phyloP scores from a whole-genome alignment of 441 rosid genomes.

The Populus tomentosa region DNA sequence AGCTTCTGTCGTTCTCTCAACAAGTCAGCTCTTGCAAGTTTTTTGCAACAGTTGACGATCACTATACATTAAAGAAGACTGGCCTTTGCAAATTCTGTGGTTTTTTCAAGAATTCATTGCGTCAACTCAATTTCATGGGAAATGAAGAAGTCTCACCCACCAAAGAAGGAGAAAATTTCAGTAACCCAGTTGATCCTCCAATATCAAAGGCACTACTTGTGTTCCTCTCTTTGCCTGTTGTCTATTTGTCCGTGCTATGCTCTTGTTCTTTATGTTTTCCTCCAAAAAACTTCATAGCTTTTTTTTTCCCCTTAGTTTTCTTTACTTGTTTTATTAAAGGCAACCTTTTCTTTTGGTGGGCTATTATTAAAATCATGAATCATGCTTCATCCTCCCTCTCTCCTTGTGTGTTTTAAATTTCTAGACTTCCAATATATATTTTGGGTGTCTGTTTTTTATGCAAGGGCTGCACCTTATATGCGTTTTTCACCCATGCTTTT shows the following conservation, averaged over 20 bases:
- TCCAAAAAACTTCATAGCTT: neutral
- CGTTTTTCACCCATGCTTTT: neutral
- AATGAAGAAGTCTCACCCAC: constrained; percentile 19
- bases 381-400: neutral
- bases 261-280: neutral
- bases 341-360: neutral
- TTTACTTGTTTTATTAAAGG: neutral
- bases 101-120: constrained; percentile 11
- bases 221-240: neutral
- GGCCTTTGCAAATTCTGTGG: constrained; percentile 7
- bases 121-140: constrained; percentile 28
- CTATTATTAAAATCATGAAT: neutral
- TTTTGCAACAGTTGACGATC: neutral
- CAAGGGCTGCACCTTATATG: neutral
- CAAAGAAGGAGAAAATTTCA: constrained; percentile 16
- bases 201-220: constrained; percentile 26
- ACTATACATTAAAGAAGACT: neutral
- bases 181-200: constrained; percentile 22
- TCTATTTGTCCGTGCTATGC: neutral
- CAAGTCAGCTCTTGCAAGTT: neutral
- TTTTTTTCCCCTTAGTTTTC: neutral
- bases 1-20: neutral
- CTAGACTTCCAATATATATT: neutral
- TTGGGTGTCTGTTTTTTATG: neutral
- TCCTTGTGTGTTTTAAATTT: neutral